Base-by-base conservation (phyloP, 345 rosid species). In the Rhodomyrtus tomentosa region DNA sequence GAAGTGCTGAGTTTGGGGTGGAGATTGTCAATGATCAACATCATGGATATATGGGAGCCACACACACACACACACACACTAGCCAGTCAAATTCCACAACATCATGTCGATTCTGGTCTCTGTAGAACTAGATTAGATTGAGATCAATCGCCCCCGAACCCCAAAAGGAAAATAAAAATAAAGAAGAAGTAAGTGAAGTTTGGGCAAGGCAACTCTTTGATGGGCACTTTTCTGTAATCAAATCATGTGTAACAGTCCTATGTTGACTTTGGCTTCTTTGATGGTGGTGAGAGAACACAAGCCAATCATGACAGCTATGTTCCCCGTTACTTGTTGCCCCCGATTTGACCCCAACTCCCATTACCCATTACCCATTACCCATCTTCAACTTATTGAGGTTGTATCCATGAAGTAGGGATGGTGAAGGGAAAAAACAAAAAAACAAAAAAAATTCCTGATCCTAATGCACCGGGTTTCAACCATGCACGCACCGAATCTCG, bases 1-100 rank as follows among this genome's bases (percentile, higher is more conserved):
- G 4, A 5, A 81, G 88, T 86, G 88, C 90, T 73, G 12, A 25
- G 80, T 59, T 81, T 4, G 45, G 87, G 87, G 88, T 83, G 88
- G 89, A 38, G 82, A 81, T 40, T 84, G 88, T 87, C 91, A 81
- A 81, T 86, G 24, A 68, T 68, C 76, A 16, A 42, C 4, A 68
- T 68, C 81, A 51, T 48, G 81, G n/a, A n/a, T n/a, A n/a, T n/a
- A n/a, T n/a, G n/a, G n/a, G 87, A 55, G 56, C 83, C 87, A 50
- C 86, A 79, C 7, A 3, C 42, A 9, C 87, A 50, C 86, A 79
- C 7, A 3, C 42, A 9, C 79, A 79, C 85, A 68, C 76, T 68
- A 68, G 8, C 76, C 76, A 10, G 76, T 68, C 76, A 32, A 32
- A 62, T 62, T 62, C 74, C 76, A 18, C 42, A 80, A 36, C 83